Base-by-base conservation (phyloP, 2,329 filamentous ascomycete species). In the Pseudogymnoascus sp. region DNA sequence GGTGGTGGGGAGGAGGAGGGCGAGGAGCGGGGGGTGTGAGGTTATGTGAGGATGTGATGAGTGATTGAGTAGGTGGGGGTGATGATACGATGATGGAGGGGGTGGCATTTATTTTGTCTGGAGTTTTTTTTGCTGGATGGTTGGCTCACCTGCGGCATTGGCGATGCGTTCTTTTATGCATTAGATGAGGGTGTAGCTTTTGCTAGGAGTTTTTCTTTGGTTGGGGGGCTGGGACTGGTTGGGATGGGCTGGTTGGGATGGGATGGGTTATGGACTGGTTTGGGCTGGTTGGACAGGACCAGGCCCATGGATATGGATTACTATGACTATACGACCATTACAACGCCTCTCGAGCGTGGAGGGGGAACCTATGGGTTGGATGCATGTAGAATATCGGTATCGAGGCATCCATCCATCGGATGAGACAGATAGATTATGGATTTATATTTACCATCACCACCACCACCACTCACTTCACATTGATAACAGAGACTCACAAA, bases 1-100 rank as follows among this genome's bases (percentile, higher is more conserved):
- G 4, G 65, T 69, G 58, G 68, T 68, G 31, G 78, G 82, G 27
- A 80, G 85, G 37, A 80, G 85, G 63, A 80, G 85, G 62, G 86
- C 87, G 13, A 80, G 87, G 68, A 89, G 86, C 37, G 79, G 85
- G 60, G 73, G 84, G 65, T 89, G 87, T 72, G 70, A 74, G 45
- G 77, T 89, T 62, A 89, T 89, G 87, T 89, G 76, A 84, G 40
- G 31, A 12, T 60, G 8, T 10, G 39, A 18, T 18, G 18, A 18
- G 1, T 18, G 18, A 18, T 18, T 18, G 18, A 18, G 1, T 18
- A 18, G 18, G 18, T 18, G 18, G 1, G 15, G 3, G n/a, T n/a
- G n/a, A n/a, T n/a, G n/a, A n/a, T n/a, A n/a, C n/a, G n/a, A n/a
- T n/a, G n/a, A n/a, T n/a, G n/a, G n/a, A n/a, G 2, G 15, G 39